Evolutionary conservation across 176 grass and related monocot genomes (phyloP), one percentile per base, ranked within the genome.

Genomic region (Dendrocalamus sinicus): DNA sequence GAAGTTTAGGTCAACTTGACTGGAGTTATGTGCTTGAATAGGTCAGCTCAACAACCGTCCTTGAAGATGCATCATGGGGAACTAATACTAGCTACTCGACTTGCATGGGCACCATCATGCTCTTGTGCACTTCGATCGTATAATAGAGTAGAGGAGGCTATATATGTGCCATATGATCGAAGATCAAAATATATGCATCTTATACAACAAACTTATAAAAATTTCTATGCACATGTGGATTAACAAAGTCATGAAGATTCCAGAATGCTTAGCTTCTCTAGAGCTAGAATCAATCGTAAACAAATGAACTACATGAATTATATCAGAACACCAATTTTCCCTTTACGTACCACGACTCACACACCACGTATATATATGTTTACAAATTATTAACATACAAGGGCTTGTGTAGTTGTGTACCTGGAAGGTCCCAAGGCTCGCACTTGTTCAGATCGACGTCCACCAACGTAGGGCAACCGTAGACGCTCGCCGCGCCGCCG

Each of bases 401-500:
- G 57, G 22, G 20, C 22, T 23, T 60, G 57, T 60, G 24, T 81
- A 95, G 93, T 10, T 45, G 12, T 17, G 24, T 84, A 98, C 95
- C 95, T 5, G 95, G 95, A 75, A 98, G 93, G 7, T 95, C 93
- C 95, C 95, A 98, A 0, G 95, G 95, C 83, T 98, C 95, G 87
- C 86, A 83, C 91, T 93, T 88, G 87, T 98, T 98, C 46, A 98
- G 88, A 51, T 98, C 95, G 59, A 98, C 91, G 85, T 98, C 93
- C 40, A 98, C 78, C 83, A 98, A 67, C 53, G 76, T 79, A 20
- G 93, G 93, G 76, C 83, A 91, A 63, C 85, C 93, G 76, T 91
- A 88, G 78, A 84, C 70, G 76, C 63, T 80, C 5, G 62, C 85
- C 32, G 59, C 72, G 16, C 37, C 73, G 15, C 53, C 72, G 26